Base-by-base conservation (phyloP, 306 rosid genomes). In the Trifolium repens region DNA sequence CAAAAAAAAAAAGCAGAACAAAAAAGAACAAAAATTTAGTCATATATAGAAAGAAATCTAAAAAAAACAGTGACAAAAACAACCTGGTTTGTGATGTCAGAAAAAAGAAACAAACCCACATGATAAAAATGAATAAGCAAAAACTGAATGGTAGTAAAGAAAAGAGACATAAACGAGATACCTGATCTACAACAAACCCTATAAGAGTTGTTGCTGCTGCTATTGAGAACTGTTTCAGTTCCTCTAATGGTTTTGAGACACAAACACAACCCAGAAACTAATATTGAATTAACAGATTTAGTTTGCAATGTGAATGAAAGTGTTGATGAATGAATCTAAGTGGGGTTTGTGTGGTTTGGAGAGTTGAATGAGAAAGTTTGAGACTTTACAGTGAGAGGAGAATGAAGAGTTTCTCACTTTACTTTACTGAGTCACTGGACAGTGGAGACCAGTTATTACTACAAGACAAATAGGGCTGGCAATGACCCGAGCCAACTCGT, bases 101-200 rank as follows among this genome's bases (percentile, higher is more conserved):
- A 58, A 24, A 24, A 68, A 2, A 68, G 64, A 19, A 15, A 53
- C 22, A 70, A 69, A 17, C 42, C 8, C 40, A 4, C n/a, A 67
- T 1, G 5, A 55, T 24, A 55, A 2, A 57, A 76, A 76, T 11
- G 57, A 76, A 66, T 10, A 75, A 53, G 58, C 57, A 26, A 68
- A 58, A 44, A 44, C 6, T 9, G 43, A 2, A 13, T 8, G 42
- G 8, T 11, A 9, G 74, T 50, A n/a, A 50, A 52, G 4, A 9
- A 66, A 42, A 47, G 60, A 53, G 74, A 34, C 47, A 16, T n/a
- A 2, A 37, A 37, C 4, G 5, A 39, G 1, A 42, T 58, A 69
- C 76, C 70, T 78, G 81, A 78, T 78, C 81, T 69, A 22, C 17
- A 60, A 22, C 17, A 60, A 69, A 60, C 63, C 71, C 71, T 60